Evolutionary conservation across 805 yeast genomes (phyloP), one percentile per base, ranked within the genome.

Genomic region (Ascoidea asiatica): DNA sequence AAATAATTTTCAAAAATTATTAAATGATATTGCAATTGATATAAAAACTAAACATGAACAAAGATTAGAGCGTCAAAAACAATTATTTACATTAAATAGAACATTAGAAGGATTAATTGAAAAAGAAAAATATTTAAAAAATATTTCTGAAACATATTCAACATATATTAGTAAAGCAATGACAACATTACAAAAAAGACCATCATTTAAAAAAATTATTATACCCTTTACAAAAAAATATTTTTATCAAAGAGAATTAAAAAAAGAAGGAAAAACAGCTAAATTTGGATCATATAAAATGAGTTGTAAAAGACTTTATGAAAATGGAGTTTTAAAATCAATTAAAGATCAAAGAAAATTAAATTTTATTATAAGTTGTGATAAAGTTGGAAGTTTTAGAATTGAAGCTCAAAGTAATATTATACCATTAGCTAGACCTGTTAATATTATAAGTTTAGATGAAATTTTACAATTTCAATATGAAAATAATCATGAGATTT

Each of bases 21-120:
- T 92, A 47, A 87, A 88, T 54, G 87, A 84, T 49, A 80, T 92
- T 48, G 95, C 95, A 0, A 63, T 72, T 44, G 97, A 92, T 50
- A 86, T 92, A 50, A 63, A 61, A 48, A 71, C 76, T 45, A 77
- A 77, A 47, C 67, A 69, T 44, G 71, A 72, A 49, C 70, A 73
- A 19, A 63, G 79, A 39, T 49, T 66, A n/a, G 60, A 67, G 37
- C 63, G 78, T 20, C 56, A 60, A 43, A 63, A 65, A 37, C 80
- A 75, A 49, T 56, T 77, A 45, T 58, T 62, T 19, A 56, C 64
- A 19, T 67, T 76, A 5, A 58, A 62, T 19, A 66, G 64, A 33
- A 73, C 79, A 0, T 48, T 77, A 45, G 56, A 56, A 3, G 57
- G 67, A 44, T 54, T 78, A 37, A 58, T 59, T n/a, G 71, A 67